Conservation (phyloP, 2,329 filamentous ascomycete species). For the Ceratocystis destructans region DNA sequence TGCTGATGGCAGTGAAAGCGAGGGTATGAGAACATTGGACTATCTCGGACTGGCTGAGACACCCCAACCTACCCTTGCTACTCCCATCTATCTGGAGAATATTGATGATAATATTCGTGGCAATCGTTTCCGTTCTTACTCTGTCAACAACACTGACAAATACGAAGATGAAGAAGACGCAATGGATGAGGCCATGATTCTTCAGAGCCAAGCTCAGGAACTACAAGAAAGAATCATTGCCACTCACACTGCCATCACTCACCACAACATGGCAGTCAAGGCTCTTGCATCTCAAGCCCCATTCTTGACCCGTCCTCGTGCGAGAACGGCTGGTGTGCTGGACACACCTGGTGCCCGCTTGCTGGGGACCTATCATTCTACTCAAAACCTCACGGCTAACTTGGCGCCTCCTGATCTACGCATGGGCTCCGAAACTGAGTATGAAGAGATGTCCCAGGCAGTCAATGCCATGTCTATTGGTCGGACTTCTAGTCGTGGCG, state of each 20-base stretch:
- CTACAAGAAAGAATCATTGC: constrained; percentile 50
- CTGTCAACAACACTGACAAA: constrained; percentile 95
- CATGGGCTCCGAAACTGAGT: constrained; percentile 61
- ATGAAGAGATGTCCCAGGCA: constrained; percentile 65
- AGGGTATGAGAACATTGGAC: constrained; percentile 81
- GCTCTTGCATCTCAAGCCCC: constrained; percentile 78
- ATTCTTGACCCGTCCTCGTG: constrained; percentile 61
- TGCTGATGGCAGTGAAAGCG: constrained; percentile 60
- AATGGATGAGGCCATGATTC: constrained; percentile 41
- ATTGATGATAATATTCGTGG: constrained; percentile 62
- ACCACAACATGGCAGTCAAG: constrained; percentile 86
- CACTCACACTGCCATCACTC: constrained; percentile 61
- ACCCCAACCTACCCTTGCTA: constrained; percentile 66
- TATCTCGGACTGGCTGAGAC: constrained; percentile 92
- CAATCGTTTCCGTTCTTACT: constrained; percentile 91
- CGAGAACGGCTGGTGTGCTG: constrained; percentile 79
- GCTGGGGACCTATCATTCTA: constrained; percentile 57
- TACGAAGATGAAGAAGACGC: constrained; percentile 83
- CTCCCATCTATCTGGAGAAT: constrained; percentile 56
- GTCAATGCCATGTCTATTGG: constrained; percentile 68
- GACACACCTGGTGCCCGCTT: constrained; percentile 59
- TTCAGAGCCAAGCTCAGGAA: constrained; percentile 45
- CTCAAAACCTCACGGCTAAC: constrained; percentile 55
- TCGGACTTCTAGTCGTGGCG: constrained; percentile 49
- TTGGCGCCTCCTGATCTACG: constrained; percentile 64